A percentile compares a stretch with the other conserved stretches of the same genome.
These are phyloP conservation scores for Penicillium sp. DNA, from an alignment of 2,329 filamentous ascomycete genomes.

Conservation along the genomic window DNA sequence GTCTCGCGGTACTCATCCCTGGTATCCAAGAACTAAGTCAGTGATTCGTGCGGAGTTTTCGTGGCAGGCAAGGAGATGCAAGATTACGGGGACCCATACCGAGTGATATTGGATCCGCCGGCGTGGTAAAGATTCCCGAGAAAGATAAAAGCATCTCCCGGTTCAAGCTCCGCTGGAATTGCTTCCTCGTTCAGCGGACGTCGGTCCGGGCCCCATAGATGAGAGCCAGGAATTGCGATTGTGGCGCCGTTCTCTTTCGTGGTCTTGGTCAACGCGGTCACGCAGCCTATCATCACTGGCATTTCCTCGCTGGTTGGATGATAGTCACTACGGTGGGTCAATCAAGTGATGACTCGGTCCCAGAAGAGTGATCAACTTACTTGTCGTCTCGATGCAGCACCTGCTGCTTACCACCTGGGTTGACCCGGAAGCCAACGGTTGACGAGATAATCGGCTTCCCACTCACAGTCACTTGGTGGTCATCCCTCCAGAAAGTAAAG, in stretches of 20 bases:
- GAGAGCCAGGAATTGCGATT: conserved; percentile 37
- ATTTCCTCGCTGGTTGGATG: conserved; percentile 29
- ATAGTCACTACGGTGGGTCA: conserved; percentile 13
- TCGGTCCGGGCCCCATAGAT: conserved; percentile 38
- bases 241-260: conserved; percentile 41
- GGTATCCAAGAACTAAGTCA: background rate
- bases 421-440: conserved; percentile 32
- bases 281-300: conserved; percentile 37
- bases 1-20: conserved; percentile 26
- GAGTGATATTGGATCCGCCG: conserved; percentile 34
- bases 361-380: conserved; percentile 1
- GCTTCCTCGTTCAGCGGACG: conserved; percentile 36
- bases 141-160: conserved; percentile 38
- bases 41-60: too few species aligned
- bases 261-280: conserved; percentile 37
- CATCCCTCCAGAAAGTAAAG: conserved; percentile 35
- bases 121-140: conserved; percentile 39
- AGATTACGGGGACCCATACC: conserved; percentile 9
- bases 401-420: conserved; percentile 39
- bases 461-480: conserved; percentile 26
- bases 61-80: too few species aligned
- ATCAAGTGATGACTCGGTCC: background rate
- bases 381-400: conserved; percentile 37
- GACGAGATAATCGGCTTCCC: conserved; percentile 35
- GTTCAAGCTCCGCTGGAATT: conserved; percentile 36